A percentile compares a stretch with the other conserved stretches of the same genome.
Evolutionary conservation across 202 grass and related monocot species (phyloP).

Genomic region (Carex arenaria): DNA sequence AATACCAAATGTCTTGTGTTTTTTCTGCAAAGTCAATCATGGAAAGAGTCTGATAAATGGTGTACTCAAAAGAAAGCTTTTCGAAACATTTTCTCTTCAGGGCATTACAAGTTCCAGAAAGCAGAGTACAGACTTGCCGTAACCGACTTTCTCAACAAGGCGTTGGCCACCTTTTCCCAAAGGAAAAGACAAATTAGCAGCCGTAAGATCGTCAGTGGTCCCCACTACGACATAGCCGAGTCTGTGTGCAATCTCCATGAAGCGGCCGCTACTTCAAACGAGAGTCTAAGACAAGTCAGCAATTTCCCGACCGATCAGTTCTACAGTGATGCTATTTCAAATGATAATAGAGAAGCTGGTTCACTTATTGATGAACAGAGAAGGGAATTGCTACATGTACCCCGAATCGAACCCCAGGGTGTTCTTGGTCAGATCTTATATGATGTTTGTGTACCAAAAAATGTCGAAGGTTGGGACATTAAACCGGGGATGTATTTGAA

Average conservation of each 20-base stretch:
- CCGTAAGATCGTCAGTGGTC: slow-evolving; percentile 21
- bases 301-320: slow-evolving; percentile 58
- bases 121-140: slow-evolving; percentile 62
- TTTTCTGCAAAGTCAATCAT: background rate
- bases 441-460: slow-evolving; percentile 84
- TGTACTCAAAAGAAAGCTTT: background rate
- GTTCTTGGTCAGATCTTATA: slow-evolving; percentile 81
- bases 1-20: background rate
- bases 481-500: slow-evolving; percentile 60
- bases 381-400: slow-evolving; percentile 40
- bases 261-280: slow-evolving; percentile 62
- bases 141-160: slow-evolving; percentile 60
- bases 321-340: slow-evolving; percentile 47
- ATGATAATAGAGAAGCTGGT: slow-evolving; percentile 44
- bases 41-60: background rate
- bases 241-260: slow-evolving; percentile 81
- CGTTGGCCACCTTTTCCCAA: slow-evolving; percentile 43
- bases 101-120: slow-evolving; percentile 59
- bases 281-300: slow-evolving; percentile 57
- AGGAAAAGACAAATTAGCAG: slow-evolving; percentile 44
- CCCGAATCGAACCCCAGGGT: slow-evolving; percentile 73
- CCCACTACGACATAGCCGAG: slow-evolving; percentile 49
- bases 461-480: slow-evolving; percentile 95
- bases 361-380: slow-evolving; percentile 39
- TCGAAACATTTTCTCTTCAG: slow-evolving; percentile 23